Conservation (phyloP, 805 yeast species). For the Candida verbasci region DNA sequence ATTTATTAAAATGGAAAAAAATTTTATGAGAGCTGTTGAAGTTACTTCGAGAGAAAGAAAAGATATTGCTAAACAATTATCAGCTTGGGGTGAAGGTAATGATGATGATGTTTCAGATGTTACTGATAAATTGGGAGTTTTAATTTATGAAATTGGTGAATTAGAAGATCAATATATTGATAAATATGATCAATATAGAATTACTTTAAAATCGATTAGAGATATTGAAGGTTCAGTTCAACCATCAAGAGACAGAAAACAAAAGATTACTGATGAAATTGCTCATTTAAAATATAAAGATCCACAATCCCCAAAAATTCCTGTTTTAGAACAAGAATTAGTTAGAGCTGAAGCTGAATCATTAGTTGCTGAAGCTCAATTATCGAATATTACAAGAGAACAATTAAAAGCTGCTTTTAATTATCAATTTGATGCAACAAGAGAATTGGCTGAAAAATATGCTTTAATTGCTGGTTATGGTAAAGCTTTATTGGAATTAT, state of each 20-base stretch:
- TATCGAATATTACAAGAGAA: slow-evolving; percentile 83
- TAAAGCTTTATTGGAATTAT: slow-evolving; percentile 75
- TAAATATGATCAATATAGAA: slow-evolving; percentile 85
- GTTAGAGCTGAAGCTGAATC: slow-evolving; percentile 92
- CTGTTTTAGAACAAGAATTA: slow-evolving; percentile 79
- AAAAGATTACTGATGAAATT: slow-evolving; percentile 78
- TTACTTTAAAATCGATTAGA: slow-evolving; percentile 74
- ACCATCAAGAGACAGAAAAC: slow-evolving; percentile 84
- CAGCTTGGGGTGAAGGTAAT: slow-evolving; percentile 83
- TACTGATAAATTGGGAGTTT: slow-evolving; percentile 81
- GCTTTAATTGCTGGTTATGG: slow-evolving; percentile 89
- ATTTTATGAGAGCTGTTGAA: slow-evolving; percentile 75
- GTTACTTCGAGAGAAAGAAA: slow-evolving; percentile 72
- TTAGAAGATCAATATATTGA: slow-evolving; percentile 86
- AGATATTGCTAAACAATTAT: slow-evolving; percentile 77
- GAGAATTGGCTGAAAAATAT: slow-evolving; percentile 81
- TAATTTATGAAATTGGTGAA: slow-evolving; percentile 79
- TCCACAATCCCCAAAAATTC: slow-evolving; percentile 78
- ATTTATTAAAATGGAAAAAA: slow-evolving; percentile 77
- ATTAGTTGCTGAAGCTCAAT: slow-evolving; percentile 86
- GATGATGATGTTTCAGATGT: slow-evolving; percentile 84
- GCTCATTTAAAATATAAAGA: slow-evolving; percentile 81
- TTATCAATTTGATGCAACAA: slow-evolving; percentile 79
- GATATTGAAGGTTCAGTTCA: slow-evolving; percentile 85
- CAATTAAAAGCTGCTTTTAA: slow-evolving; percentile 80